These are phyloP conservation scores for Neurospora sp. DNA, from an alignment of 495 filamentous ascomycete species.

Conservation along the genomic window DNA sequence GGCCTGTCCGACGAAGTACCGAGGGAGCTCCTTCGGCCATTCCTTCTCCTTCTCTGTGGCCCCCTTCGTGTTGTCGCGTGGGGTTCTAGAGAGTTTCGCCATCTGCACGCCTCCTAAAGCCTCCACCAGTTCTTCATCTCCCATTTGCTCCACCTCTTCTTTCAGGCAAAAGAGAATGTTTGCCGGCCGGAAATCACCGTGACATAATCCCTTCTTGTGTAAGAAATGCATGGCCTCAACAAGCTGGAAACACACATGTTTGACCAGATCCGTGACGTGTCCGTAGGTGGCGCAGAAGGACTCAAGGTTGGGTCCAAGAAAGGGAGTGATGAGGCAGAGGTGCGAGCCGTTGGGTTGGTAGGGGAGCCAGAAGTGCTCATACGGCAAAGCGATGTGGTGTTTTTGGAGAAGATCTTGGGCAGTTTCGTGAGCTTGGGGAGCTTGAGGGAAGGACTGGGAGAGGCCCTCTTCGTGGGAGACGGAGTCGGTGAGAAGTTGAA, in stretches of 20 bases:
- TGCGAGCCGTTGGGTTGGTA: conserved; percentile 29
- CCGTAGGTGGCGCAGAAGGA: background rate
- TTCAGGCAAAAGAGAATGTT: conserved; percentile 18
- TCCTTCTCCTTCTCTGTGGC: background rate
- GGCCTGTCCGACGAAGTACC: conserved; percentile 10
- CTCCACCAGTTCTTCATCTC: conserved; percentile 4
- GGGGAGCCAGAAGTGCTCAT: conserved; percentile 24
- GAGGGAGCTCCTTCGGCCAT: conserved; percentile 2
- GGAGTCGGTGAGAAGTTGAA: conserved; percentile 1
- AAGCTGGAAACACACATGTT: conserved; percentile 18
- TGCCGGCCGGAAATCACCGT: conserved; percentile 16
- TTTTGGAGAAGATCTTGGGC: background rate
- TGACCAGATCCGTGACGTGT: conserved; percentile 6
- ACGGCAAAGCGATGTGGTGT: conserved; percentile 10
- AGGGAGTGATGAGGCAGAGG: conserved; percentile 22
- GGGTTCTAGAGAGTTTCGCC: background rate
- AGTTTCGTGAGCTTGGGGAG: too few species aligned
- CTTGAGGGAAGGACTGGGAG: too few species aligned
- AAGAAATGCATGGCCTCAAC: conserved; percentile 11
- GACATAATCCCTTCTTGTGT: conserved; percentile 14
- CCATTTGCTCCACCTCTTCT: conserved; percentile 15
- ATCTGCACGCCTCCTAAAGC: conserved; percentile 7
- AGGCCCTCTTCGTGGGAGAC: background rate
- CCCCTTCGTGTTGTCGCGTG: background rate
- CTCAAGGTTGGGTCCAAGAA: conserved; percentile 5